phyloP scores from a whole-genome alignment of 1,139 yeast species.

The Hyphopichia burtonii region DNA sequence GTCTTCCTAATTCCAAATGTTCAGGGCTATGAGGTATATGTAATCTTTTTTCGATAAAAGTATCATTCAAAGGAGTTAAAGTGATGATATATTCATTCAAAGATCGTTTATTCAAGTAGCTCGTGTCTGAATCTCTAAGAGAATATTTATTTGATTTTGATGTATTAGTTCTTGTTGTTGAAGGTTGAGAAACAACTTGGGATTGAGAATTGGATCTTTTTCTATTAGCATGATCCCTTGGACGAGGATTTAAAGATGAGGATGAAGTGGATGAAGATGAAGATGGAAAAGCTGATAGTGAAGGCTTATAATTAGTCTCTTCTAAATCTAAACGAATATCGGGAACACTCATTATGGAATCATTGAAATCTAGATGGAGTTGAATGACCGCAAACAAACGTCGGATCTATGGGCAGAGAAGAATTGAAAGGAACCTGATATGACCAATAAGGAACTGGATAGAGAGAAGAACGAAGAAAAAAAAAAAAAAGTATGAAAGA shows the following conservation, averaged over 20 bases:
- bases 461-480: neutral
- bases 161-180: slow-evolving; percentile 9
- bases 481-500: neutral
- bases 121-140: neutral
- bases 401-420: no score
- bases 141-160: slow-evolving; percentile 1
- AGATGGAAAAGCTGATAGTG: neutral
- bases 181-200: slow-evolving; percentile 18
- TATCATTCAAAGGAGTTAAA: slow-evolving; percentile 71
- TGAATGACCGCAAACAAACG: no score
- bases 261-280: neutral
- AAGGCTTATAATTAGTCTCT: neutral
- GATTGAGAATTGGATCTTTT: slow-evolving; percentile 43
- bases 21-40: slow-evolving; percentile 83
- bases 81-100: slow-evolving; percentile 57
- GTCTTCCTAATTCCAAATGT: slow-evolving; percentile 84
- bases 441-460: neutral
- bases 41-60: slow-evolving; percentile 77
- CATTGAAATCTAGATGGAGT: neutral
- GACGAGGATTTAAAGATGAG: neutral
- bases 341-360: neutral
- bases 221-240: slow-evolving; percentile 10
- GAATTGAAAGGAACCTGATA: no score
- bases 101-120: slow-evolving; percentile 22
- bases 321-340: slow-evolving; percentile 1